Percentiles rank a stretch among this genome's conserved stretches.
These are phyloP conservation scores for Singerocomus inundabilis DNA, from an alignment of 1,284 basidiomycete genomes.

Conservation along the genomic window DNA sequence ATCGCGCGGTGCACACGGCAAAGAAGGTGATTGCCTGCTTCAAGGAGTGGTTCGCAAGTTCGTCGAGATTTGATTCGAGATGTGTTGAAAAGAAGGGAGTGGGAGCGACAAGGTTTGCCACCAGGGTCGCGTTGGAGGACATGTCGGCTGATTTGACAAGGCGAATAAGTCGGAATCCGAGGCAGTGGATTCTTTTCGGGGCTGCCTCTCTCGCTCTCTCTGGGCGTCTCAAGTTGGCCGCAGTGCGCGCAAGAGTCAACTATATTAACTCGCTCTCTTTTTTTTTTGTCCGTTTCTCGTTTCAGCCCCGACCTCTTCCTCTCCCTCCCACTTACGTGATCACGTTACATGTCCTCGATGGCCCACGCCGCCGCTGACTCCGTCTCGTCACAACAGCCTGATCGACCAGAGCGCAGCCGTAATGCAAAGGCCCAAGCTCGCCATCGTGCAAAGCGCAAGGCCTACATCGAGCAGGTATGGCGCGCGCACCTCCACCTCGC, in stretches of 20 bases:
- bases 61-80: conserved; percentile 34
- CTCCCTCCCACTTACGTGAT: conserved; percentile 38
- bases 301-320: conserved; percentile 34
- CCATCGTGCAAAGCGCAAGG: conserved; percentile 90
- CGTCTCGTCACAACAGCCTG: conserved; percentile 36
- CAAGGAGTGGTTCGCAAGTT: conserved; percentile 20
- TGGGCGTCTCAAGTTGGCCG: conserved; percentile 27
- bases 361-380: conserved; percentile 40
- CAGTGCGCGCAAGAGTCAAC: conserved; percentile 22
- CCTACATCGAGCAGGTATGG: conserved; percentile 84
- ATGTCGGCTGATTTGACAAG: conserved; percentile 50
- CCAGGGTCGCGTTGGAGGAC: conserved; percentile 46
- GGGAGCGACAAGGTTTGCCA: conserved; percentile 32
- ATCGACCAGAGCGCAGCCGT: conserved; percentile 72
- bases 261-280: conserved; percentile 34
- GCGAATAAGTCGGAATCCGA: conserved; percentile 49
- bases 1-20: not conserved
- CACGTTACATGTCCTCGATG: conserved; percentile 43
- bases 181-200: conserved; percentile 31
- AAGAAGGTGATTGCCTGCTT: conserved; percentile 27
- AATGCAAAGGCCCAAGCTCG: conserved; percentile 88
- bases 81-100: conserved; percentile 22
- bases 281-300: conserved; percentile 32
- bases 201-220: no score
- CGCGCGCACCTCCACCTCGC: no score